Conservation (phyloP, 2,329 filamentous ascomycete genomes). For the Penicillium sp. region DNA sequence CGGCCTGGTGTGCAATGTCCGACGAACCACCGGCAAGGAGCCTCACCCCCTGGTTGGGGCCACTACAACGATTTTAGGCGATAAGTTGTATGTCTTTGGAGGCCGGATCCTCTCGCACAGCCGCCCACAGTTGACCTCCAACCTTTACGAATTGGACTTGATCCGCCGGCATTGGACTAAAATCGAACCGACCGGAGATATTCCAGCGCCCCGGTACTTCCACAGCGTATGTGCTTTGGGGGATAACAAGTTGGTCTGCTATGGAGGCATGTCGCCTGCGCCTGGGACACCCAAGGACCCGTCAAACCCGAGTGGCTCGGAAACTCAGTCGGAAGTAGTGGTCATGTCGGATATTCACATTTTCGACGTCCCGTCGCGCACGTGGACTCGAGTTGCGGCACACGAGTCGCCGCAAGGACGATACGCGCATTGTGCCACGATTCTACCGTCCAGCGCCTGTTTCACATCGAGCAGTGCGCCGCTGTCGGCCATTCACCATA, state of each 20-base stretch:
- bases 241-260: slow-evolving; percentile 94
- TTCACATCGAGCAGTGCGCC: slow-evolving; percentile 83
- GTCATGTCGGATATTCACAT: slow-evolving; percentile 99
- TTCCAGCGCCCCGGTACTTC: slow-evolving; percentile 90
- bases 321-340: slow-evolving; percentile 76
- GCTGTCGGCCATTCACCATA: slow-evolving; percentile 81
- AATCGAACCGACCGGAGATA: slow-evolving; percentile 73
- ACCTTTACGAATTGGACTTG: slow-evolving; percentile 89
- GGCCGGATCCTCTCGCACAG: slow-evolving; percentile 80
- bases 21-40: slow-evolving; percentile 82
- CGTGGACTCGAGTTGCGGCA: slow-evolving; percentile 78
- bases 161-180: slow-evolving; percentile 91
- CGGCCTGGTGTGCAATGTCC: slow-evolving; percentile 63
- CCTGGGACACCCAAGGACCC: slow-evolving; percentile 46
- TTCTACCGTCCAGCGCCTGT: slow-evolving; percentile 78
- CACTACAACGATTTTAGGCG: slow-evolving; percentile 88
- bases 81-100: slow-evolving; percentile 95
- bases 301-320: slow-evolving; percentile 41
- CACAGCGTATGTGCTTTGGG: slow-evolving; percentile 92
- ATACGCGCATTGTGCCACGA: slow-evolving; percentile 93
- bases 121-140: slow-evolving; percentile 76
- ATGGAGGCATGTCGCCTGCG: slow-evolving; percentile 93
- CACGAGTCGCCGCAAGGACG: slow-evolving; percentile 82
- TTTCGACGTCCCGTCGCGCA: slow-evolving; percentile 75
- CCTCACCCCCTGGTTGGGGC: slow-evolving; percentile 89